Base-by-base conservation (phyloP, 805 yeast genomes). In the Cyberlindnera sargentensis region DNA sequence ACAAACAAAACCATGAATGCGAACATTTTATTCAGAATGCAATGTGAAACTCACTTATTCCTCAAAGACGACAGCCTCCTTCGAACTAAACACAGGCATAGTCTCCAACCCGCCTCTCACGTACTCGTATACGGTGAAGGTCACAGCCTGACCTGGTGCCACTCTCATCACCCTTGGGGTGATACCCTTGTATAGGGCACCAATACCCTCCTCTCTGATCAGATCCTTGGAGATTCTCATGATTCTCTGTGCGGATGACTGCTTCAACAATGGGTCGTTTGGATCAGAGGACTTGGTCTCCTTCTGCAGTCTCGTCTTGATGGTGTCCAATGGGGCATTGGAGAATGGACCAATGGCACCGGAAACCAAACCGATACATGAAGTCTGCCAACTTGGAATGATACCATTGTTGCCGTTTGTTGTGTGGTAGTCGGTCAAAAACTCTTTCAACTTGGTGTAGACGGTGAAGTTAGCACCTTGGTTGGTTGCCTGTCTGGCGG, bases 131-230 rank as follows among this genome's bases (percentile, higher is more conserved):
- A 93, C 96, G 6, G 98, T 93, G 70, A 91, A 91, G 15, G 97
- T 93, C 45, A 91, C 98, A 44, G 98, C 97, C 70, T 91, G 99
- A 49, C 99, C 99, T 25, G 99, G 97, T 9, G 99, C 99, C 41
- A 91, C 99, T 70, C 99, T 84, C 95, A 91, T 90, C 55, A 91
- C 91, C 71, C 99, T 83, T 56, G 99, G 99, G 25, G 97, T 89
- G 62, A 91, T 91, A 70, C 99, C 99, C 63, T 91, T 87, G 73
- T 91, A 91, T 63, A 91, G 76, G 35, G 96, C 95, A 43, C 76
- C 73, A 53, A 80, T 70, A 54, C 99, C 99, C 68, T 89, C 96
- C 70, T 88, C 95, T 62, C 80, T 81, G 53, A 90, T 70, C 65
- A 91, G 75, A 58, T 82, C 90, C 39, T 70, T 69, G 47, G 95